Percentiles rank a stretch among this genome's conserved stretches.
These are phyloP conservation scores for Hanseniaspora nectarophila DNA, from an alignment of 805 yeast species.

Conservation along the genomic window DNA sequence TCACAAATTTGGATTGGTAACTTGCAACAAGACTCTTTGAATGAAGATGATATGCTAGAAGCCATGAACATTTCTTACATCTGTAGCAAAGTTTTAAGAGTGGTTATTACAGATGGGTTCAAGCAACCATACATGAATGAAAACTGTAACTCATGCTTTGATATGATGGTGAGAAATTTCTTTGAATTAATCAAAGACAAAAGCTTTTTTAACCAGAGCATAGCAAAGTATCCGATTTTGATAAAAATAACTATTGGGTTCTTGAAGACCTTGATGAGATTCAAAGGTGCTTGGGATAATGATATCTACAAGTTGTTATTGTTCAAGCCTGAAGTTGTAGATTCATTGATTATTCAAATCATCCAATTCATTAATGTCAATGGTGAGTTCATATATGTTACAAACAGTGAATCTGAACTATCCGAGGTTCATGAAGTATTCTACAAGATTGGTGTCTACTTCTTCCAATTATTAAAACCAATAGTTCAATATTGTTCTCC, in stretches of 20 bases:
- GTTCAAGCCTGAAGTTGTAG: constrained; percentile 3
- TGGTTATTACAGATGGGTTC: constrained; percentile 65
- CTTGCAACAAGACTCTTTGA: constrained; percentile 22
- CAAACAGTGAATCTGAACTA: constrained; percentile 24
- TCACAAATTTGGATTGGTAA: constrained; percentile 52
- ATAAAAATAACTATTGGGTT: constrained; percentile 5
- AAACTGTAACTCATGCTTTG: constrained; percentile 15
- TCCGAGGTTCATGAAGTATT: constrained; percentile 52
- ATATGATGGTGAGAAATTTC: not conserved
- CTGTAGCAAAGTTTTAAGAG: constrained; percentile 59
- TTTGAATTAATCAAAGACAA: not conserved
- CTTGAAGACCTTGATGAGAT: constrained; percentile 7
- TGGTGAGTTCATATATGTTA: not conserved
- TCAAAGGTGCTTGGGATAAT: constrained; percentile 14
- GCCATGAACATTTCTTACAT: constrained; percentile 66
- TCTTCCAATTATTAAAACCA: constrained; percentile 55
- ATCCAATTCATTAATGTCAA: constrained; percentile 1
- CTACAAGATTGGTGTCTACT: constrained; percentile 52
- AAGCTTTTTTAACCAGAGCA: not conserved
- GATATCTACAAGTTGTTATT: constrained; percentile 10
- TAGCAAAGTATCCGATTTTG: not conserved
- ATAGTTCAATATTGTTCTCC: constrained; percentile 23
- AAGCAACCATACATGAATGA: constrained; percentile 53
- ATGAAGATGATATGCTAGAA: constrained; percentile 31
- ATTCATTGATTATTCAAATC: constrained; percentile 2